Conservation (phyloP, 1,284 basidiomycete genomes). For the Cutaneotrichosporon cutaneum region DNA sequence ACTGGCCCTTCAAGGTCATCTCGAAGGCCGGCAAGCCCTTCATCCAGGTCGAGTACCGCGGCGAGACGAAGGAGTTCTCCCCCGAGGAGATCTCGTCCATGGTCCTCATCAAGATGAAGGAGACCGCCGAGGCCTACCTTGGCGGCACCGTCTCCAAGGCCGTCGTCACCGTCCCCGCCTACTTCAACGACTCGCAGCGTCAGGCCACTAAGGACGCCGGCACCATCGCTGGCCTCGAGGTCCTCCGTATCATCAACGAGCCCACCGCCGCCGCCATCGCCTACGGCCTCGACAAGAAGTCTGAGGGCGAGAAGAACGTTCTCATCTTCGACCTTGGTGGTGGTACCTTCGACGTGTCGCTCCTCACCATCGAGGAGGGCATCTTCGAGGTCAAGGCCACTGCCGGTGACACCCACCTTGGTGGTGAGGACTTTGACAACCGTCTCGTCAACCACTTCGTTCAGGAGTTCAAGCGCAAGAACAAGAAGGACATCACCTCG, state of each 20-base stretch:
- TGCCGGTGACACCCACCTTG: conserved; percentile 97
- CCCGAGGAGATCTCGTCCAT: conserved; percentile 69
- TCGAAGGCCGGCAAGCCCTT: conserved; percentile 82
- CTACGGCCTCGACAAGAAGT: conserved; percentile 94
- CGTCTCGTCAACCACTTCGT: conserved; percentile 87
- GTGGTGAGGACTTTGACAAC: conserved; percentile 99
- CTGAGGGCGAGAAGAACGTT: conserved; percentile 87
- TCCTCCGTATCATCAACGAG: conserved; percentile 98
- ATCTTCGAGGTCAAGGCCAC: conserved; percentile 97
- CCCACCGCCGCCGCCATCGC: conserved; percentile 94
- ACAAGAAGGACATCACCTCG: conserved; percentile 83
- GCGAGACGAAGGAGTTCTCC: conserved; percentile 73
- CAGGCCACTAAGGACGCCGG: conserved; percentile 99
- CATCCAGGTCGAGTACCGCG: conserved; percentile 83
- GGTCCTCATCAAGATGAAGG: conserved; percentile 98
- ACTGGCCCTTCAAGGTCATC: conserved; percentile 88
- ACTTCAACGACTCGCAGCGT: conserved; percentile 99
- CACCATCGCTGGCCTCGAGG: conserved; percentile 90
- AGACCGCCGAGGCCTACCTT: conserved; percentile 97
- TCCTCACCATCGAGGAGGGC: conserved; percentile 93
- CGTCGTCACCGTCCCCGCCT: conserved; percentile 96
- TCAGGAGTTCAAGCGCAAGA: conserved; percentile 98
- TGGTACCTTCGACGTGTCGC: conserved; percentile 97
- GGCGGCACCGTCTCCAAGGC: conserved; percentile 96
- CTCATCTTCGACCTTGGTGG: conserved; percentile 98